Percentiles rank a stretch among this genome's conserved stretches.
Conservation (phyloP, 2,329 filamentous ascomycete genomes). For the Cryphonectria carpinicola region DNA sequence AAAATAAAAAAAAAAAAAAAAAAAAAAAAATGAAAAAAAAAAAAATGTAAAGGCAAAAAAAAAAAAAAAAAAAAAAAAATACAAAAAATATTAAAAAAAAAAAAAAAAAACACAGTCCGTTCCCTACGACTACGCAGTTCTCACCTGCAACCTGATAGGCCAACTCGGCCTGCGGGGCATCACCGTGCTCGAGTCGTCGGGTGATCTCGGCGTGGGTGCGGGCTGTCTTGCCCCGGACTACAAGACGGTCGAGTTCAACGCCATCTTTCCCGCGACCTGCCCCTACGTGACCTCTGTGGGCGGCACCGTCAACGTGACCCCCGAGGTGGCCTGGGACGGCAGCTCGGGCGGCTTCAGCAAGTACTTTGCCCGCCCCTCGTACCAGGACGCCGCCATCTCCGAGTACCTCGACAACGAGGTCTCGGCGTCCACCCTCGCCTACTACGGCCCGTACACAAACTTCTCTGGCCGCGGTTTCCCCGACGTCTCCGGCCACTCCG, state of each 20-base stretch:
- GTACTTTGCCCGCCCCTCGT: constrained; percentile 48
- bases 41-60: too few species aligned
- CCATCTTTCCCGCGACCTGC: constrained; percentile 46
- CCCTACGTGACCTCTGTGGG: constrained; percentile 68
- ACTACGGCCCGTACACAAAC: constrained; percentile 48
- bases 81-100: too few species aligned
- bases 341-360: constrained; percentile 57
- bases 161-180: constrained; percentile 70
- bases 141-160: constrained; percentile 60
- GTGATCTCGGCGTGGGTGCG: constrained; percentile 53
- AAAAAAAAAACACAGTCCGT: constrained; percentile 47
- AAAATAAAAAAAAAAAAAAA: too few species aligned
- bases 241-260: constrained; percentile 45
- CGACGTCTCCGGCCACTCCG: constrained; percentile 43
- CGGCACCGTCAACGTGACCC: constrained; percentile 54
- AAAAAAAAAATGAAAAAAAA: too few species aligned
- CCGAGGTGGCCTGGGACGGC: constrained; percentile 58
- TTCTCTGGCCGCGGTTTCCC: constrained; percentile 27
- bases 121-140: constrained; percentile 58
- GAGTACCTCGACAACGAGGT: constrained; percentile 49
- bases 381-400: constrained; percentile 50
- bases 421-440: constrained; percentile 36
- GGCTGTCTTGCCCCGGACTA: constrained; percentile 34
- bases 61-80: too few species aligned
- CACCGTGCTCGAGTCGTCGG: constrained; percentile 65